These are phyloP conservation scores for Pseudoneurospora amorphoporcata DNA, from an alignment of 495 filamentous ascomycete species.

Conservation along the genomic window DNA sequence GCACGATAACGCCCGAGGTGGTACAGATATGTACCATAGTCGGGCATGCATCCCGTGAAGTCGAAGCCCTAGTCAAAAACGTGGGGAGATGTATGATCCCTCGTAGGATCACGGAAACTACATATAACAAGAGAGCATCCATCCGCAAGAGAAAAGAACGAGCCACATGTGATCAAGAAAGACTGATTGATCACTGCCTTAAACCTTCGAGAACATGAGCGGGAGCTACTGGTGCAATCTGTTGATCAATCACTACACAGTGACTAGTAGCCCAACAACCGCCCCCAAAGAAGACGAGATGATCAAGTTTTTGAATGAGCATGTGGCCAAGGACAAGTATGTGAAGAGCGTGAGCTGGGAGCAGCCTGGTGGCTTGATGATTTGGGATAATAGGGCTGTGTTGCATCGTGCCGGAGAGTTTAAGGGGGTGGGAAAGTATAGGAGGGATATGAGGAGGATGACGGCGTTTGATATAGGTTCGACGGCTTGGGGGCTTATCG, in stretches of 20 bases:
- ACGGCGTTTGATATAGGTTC: constrained; percentile 40
- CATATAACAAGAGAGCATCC: too few relatives aligned
- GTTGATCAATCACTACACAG: too few relatives aligned
- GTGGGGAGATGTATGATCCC: too few relatives aligned
- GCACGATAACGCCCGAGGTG: background rate
- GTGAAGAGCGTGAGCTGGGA: constrained; percentile 39
- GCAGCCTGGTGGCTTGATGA: constrained; percentile 38
- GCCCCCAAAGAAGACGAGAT: constrained; percentile 24
- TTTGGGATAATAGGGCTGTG: constrained; percentile 51
- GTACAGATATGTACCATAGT: background rate
- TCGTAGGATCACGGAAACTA: too few relatives aligned
- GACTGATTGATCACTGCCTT: too few relatives aligned
- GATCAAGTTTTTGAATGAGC: constrained; percentile 33
- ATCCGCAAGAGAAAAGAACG: too few relatives aligned
- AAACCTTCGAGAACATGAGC: too few relatives aligned
- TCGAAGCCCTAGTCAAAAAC: too few relatives aligned
- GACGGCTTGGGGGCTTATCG: constrained; percentile 36
- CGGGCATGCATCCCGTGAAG: background rate
- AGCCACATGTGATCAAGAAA: too few relatives aligned
- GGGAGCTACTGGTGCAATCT: too few relatives aligned
- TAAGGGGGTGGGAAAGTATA: constrained; percentile 38
- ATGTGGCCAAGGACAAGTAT: constrained; percentile 42
- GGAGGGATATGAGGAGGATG: constrained; percentile 43
- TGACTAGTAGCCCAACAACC: background rate
- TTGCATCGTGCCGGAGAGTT: constrained; percentile 45